These are phyloP conservation scores for Geoglossum glabrum DNA, from an alignment of 495 filamentous ascomycete species.

Conservation along the genomic window DNA sequence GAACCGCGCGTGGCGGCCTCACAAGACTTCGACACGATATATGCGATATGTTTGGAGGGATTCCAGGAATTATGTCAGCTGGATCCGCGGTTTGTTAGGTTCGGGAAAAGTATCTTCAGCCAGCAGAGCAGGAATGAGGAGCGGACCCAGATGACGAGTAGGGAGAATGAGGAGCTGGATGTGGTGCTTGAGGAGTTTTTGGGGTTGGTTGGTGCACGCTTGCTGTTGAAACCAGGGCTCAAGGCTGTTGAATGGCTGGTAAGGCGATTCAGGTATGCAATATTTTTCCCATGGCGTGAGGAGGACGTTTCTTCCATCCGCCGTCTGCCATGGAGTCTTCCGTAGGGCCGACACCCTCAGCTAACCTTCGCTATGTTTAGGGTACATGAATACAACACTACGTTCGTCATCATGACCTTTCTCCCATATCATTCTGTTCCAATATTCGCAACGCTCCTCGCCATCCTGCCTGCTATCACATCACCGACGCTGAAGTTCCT, in stretches of 20 bases:
- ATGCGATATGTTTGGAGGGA: constrained; percentile 65
- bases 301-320: background rate
- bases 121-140: constrained; percentile 79
- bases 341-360: background rate
- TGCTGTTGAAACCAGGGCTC: constrained; percentile 66
- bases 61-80: constrained; percentile 77
- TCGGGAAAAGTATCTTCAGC: constrained; percentile 59
- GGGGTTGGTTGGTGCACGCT: constrained; percentile 46
- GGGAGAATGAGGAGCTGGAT: constrained; percentile 67
- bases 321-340: background rate
- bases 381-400: constrained; percentile 76
- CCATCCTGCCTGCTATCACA: constrained; percentile 54
- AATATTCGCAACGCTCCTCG: constrained; percentile 60
- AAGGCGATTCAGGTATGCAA: constrained; percentile 63
- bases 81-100: constrained; percentile 52
- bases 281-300: background rate
- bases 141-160: constrained; percentile 56
- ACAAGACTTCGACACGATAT: constrained; percentile 79
- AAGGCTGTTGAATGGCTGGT: constrained; percentile 92
- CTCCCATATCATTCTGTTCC: constrained; percentile 76
- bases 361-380: constrained; percentile 29
- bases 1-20: constrained; percentile 57
- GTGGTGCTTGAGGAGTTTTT: constrained; percentile 61
- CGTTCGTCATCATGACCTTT: constrained; percentile 62
- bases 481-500: constrained; percentile 65